phyloP scores from a whole-genome alignment of 495 filamentous ascomycete genomes.

The Chaetomium cochliodes region DNA sequence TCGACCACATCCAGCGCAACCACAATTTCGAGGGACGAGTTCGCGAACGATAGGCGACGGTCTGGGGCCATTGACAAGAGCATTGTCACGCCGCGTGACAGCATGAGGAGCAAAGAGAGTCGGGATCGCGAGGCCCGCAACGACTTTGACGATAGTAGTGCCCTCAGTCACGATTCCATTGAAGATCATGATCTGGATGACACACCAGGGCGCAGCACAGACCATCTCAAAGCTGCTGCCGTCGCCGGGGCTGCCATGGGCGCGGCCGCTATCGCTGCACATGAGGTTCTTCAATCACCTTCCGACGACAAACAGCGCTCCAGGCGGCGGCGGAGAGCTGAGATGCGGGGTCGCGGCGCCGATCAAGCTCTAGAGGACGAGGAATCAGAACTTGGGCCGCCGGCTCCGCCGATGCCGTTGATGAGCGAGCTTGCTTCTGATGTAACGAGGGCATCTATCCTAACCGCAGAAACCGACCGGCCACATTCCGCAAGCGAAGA shows the following conservation, averaged over 20 bases:
- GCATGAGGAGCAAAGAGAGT: conserved; percentile 40
- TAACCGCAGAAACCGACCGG: conserved; percentile 75
- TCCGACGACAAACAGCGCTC: conserved; percentile 49
- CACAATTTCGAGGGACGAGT: conserved; percentile 59
- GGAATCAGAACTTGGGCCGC: conserved; percentile 42
- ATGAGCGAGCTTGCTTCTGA: conserved; percentile 81
- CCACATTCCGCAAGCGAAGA: conserved; percentile 62
- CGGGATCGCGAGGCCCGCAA: conserved; percentile 57
- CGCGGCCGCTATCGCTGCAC: conserved; percentile 35
- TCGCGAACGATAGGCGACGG: conserved; percentile 47
- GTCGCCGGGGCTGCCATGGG: conserved; percentile 39
- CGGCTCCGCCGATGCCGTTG: conserved; percentile 74
- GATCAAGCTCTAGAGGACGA: conserved; percentile 42
- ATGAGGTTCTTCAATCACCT: conserved; percentile 39
- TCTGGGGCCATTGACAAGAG: conserved; percentile 35
- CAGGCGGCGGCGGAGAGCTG: conserved; percentile 44
- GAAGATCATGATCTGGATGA: conserved; percentile 40
- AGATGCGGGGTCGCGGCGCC: conserved; percentile 41
- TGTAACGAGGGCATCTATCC: conserved; percentile 81
- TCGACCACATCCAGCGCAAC: conserved; percentile 60
- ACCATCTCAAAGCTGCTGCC: conserved; percentile 42
- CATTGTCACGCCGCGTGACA: conserved; percentile 38
- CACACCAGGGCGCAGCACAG: conserved; percentile 43
- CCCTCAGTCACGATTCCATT: conserved; percentile 42
- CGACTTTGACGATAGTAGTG: conserved; percentile 56